Evolutionary conservation across 495 filamentous ascomycete genomes (phyloP).

Genomic region (Viridothelium virens): DNA sequence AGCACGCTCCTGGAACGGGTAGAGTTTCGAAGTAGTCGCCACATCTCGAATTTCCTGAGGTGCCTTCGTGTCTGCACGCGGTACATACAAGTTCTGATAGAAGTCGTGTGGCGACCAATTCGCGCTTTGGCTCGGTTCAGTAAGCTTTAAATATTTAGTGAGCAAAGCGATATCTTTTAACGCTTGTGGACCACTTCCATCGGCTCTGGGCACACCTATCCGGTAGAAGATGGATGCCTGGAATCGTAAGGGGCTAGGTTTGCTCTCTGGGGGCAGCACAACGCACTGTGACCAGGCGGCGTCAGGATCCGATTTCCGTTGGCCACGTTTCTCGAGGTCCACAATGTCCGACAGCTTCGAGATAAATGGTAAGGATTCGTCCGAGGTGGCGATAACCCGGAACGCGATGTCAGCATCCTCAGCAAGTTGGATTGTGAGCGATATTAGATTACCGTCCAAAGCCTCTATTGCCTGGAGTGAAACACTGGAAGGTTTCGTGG

Average conservation of each 20-base stretch:
- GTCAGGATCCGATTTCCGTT: neutral
- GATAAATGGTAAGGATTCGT: neutral
- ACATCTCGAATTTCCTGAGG: slow-evolving; percentile 40
- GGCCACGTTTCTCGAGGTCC: neutral
- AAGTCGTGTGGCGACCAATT: slow-evolving; percentile 46
- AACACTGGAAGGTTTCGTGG: neutral
- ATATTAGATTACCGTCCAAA: neutral
- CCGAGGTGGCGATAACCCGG: neutral
- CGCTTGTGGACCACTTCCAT: neutral
- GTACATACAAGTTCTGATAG: slow-evolving; percentile 58
- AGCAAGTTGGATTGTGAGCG: neutral
- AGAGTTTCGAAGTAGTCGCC: slow-evolving; percentile 45
- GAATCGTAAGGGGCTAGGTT: neutral
- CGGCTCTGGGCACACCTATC: neutral
- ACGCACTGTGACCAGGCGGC: neutral
- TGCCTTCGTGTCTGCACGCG: slow-evolving; percentile 35
- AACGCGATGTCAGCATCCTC: neutral
- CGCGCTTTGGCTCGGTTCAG: neutral
- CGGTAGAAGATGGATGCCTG: slow-evolving; percentile 3
- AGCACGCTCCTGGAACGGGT: slow-evolving; percentile 66
- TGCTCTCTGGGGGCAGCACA: neutral
- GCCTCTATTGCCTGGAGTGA: neutral
- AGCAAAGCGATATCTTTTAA: slow-evolving; percentile 19
- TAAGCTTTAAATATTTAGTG: slow-evolving; percentile 14
- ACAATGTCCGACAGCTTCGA: neutral